Conservation (phyloP, 2,329 filamentous ascomycete genomes). For the Chlorencoelia australis region DNA sequence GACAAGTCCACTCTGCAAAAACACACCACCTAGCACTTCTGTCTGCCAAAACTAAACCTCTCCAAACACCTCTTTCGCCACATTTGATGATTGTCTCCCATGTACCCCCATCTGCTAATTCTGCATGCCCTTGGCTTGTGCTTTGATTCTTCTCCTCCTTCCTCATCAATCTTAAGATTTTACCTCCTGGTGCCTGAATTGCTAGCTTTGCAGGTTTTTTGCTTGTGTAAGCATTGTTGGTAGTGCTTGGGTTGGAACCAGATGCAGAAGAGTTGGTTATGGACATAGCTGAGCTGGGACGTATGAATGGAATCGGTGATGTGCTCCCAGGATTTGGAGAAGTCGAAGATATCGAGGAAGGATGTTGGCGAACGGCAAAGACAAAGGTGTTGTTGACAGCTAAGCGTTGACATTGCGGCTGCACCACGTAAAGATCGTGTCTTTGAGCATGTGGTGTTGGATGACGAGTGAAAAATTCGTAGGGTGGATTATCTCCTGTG, state of each 20-base stretch:
- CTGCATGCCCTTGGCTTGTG: conserved; percentile 33
- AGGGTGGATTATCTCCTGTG: conserved; percentile 83
- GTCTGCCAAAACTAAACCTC: conserved; percentile 73
- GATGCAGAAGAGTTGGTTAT: conserved; percentile 49
- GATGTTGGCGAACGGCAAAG: conserved; percentile 89
- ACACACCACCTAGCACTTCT: conserved; percentile 81
- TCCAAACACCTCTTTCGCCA: conserved; percentile 71
- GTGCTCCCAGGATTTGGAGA: conserved; percentile 28
- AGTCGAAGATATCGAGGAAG: conserved; percentile 45
- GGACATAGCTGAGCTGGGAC: conserved; percentile 55
- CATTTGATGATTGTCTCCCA: conserved; percentile 93
- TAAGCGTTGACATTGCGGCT: conserved; percentile 82
- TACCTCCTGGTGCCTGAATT: conserved; percentile 87
- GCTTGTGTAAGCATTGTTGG: conserved; percentile 39
- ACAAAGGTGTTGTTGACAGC: conserved; percentile 97
- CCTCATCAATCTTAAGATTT: conserved; percentile 79
- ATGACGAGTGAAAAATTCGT: conserved; percentile 86
- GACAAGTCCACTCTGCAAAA: conserved; percentile 68
- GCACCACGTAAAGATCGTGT: conserved; percentile 92
- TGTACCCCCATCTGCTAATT: conserved; percentile 60
- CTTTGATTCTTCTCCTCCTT: conserved; percentile 53
- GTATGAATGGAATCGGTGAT: conserved; percentile 48
- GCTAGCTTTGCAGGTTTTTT: conserved; percentile 92
- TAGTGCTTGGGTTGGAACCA: conserved; percentile 47
- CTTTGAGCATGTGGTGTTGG: conserved; percentile 96